phyloP scores from a whole-genome alignment of 192 early-diverging fungal genomes.

The Spizellomyces punctatus region DNA sequence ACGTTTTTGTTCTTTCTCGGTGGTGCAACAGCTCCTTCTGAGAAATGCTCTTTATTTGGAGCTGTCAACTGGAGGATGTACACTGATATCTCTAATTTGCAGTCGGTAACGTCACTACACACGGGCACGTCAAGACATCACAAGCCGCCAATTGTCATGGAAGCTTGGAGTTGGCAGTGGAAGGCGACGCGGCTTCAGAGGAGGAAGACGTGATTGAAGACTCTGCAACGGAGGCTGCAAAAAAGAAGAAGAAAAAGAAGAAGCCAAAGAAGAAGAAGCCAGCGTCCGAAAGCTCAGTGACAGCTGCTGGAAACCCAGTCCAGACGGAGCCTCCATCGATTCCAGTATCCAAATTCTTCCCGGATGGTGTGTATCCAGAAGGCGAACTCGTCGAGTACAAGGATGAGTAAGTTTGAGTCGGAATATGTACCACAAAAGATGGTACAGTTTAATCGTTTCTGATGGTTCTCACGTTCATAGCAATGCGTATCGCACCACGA shows the following conservation, averaged over 20 bases:
- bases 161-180: background rate
- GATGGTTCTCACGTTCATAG: constrained; percentile 37
- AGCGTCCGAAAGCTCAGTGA: background rate
- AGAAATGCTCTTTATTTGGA: too few relatives aligned
- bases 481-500: constrained; percentile 85
- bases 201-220: constrained; percentile 17
- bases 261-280: constrained; percentile 34
- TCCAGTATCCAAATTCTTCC: constrained; percentile 83
- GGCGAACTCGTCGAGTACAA: constrained; percentile 86
- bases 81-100: too few relatives aligned
- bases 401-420: constrained; percentile 64
- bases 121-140: too few relatives aligned
- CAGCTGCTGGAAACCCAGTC: constrained; percentile 2
- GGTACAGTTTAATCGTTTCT: background rate
- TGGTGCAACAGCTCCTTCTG: too few relatives aligned
- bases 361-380: constrained; percentile 73
- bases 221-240: constrained; percentile 18
- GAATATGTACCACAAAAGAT: background rate
- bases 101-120: too few relatives aligned
- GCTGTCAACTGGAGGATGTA: too few relatives aligned
- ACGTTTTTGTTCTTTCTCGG: too few relatives aligned
- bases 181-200: constrained; percentile 11
- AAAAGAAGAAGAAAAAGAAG: constrained; percentile 46
- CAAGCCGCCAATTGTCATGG: background rate
- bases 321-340: constrained; percentile 58